Evolutionary conservation across 176 grass and related monocot genomes (phyloP).

Genomic region (Raddia guianensis): DNA sequence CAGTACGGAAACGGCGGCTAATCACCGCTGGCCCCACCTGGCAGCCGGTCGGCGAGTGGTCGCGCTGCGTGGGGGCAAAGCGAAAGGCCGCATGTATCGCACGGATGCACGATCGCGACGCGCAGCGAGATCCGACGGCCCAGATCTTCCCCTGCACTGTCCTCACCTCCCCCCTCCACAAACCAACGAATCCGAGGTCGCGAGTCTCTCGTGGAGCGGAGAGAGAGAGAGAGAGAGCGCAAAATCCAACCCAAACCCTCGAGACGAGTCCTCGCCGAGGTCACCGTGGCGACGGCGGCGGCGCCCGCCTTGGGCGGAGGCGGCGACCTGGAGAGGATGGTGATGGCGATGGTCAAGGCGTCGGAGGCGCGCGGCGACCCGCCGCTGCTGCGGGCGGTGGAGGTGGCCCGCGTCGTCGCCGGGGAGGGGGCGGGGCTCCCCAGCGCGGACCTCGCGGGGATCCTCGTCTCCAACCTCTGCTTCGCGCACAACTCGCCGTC

Average conservation of each 20-base stretch:
- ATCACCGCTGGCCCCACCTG: neutral
- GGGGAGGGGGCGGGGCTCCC: constrained; percentile 56
- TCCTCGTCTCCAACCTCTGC: constrained; percentile 94
- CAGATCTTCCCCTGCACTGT: neutral
- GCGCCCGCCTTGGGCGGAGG: neutral
- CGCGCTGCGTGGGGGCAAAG: neutral
- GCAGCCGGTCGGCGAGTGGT: neutral
- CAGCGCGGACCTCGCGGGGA: constrained; percentile 67
- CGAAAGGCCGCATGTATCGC: neutral
- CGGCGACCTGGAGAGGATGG: constrained; percentile 63
- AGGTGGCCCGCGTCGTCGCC: constrained; percentile 66
- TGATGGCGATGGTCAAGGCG: constrained; percentile 79
- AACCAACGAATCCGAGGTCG: neutral
- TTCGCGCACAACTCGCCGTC: constrained; percentile 82
- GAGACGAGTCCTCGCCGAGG: constrained; percentile 53
- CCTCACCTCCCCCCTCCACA: neutral
- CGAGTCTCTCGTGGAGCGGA: neutral
- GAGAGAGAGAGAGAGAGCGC: neutral
- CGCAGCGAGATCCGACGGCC: constrained; percentile 13
- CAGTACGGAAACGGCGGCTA: neutral
- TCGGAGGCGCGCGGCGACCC: constrained; percentile 87
- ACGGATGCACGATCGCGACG: constrained; percentile 7
- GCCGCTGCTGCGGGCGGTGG: constrained; percentile 60
- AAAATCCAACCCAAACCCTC: constrained; percentile 52
- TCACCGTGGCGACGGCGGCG: constrained; percentile 33